These are phyloP conservation scores for Aspergillus sergii DNA, from an alignment of 2,329 filamentous ascomycete genomes.

Conservation along the genomic window DNA sequence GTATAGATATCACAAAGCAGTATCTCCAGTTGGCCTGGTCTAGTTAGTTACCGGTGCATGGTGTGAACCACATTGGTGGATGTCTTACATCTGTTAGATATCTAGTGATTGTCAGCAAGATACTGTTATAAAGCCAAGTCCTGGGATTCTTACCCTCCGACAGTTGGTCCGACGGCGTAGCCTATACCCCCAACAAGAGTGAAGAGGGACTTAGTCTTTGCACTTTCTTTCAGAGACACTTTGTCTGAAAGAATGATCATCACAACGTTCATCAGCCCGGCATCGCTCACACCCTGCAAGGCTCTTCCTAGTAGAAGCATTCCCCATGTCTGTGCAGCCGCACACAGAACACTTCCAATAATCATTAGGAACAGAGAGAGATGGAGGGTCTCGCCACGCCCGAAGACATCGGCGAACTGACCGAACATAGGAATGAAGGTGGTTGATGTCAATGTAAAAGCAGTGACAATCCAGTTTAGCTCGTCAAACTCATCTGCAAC, in stretches of 20 bases:
- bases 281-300: constrained; percentile 64
- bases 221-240: constrained; percentile 63
- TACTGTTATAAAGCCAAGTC: background rate
- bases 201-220: constrained; percentile 65
- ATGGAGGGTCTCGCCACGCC: constrained; percentile 62
- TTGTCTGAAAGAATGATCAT: constrained; percentile 67
- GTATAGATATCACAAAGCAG: constrained; percentile 67
- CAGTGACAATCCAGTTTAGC: constrained; percentile 70
- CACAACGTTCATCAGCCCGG: constrained; percentile 63
- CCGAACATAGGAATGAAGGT: constrained; percentile 69
- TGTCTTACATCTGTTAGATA: constrained; percentile 36
- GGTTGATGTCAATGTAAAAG: constrained; percentile 68
- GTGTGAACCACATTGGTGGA: background rate
- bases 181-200: constrained; percentile 61
- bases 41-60: constrained; percentile 42
- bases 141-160: constrained; percentile 52
- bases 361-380: constrained; percentile 60
- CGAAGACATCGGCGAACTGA: constrained; percentile 67
- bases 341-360: constrained; percentile 64
- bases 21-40: constrained; percentile 62
- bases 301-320: constrained; percentile 66
- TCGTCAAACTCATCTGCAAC: constrained; percentile 55
- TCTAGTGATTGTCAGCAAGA: constrained; percentile 15
- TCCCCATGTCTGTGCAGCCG: constrained; percentile 58
- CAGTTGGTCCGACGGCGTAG: constrained; percentile 63